These are phyloP conservation scores for Ustulina deusta DNA, from an alignment of 2,329 filamentous ascomycete genomes.

Conservation along the genomic window DNA sequence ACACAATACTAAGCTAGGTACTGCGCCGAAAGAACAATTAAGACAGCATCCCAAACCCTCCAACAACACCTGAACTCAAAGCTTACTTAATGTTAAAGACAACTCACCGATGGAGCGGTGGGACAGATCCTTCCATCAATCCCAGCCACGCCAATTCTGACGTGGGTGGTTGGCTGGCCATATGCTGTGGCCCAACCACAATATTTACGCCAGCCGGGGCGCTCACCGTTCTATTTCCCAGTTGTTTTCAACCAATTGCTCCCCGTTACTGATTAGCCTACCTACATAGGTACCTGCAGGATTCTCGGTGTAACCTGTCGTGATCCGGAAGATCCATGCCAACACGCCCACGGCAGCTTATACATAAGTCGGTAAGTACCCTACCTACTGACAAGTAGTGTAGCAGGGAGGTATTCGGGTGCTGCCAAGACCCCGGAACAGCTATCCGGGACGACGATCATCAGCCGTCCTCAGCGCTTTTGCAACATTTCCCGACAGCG, in stretches of 20 bases:
- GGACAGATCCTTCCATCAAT: constrained; percentile 5
- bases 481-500: constrained; percentile 3
- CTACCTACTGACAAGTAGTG: too few relatives aligned
- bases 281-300: too few relatives aligned
- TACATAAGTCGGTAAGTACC: too few relatives aligned
- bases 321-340: constrained; percentile 1
- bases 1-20: not conserved
- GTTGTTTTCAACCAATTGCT: not conserved
- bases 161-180: constrained; percentile 25
- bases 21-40: not conserved
- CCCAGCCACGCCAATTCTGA: constrained; percentile 39
- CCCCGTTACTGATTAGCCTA: not conserved
- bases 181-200: constrained; percentile 22
- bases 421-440: constrained; percentile 22
- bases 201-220: constrained; percentile 11
- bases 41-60: not conserved
- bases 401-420: constrained; percentile 5
- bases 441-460: constrained; percentile 16
- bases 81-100: not conserved
- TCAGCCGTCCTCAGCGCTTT: constrained; percentile 1
- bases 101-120: constrained; percentile 1
- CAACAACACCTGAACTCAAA: not conserved
- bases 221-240: constrained; percentile 12
- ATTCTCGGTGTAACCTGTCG: constrained; percentile 16
- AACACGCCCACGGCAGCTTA: not conserved